A percentile compares a stretch with the other conserved stretches of the same genome.
Evolutionary conservation across 1,139 yeast genomes (phyloP).

Genomic region (Scheffersomyces insectosa): DNA sequence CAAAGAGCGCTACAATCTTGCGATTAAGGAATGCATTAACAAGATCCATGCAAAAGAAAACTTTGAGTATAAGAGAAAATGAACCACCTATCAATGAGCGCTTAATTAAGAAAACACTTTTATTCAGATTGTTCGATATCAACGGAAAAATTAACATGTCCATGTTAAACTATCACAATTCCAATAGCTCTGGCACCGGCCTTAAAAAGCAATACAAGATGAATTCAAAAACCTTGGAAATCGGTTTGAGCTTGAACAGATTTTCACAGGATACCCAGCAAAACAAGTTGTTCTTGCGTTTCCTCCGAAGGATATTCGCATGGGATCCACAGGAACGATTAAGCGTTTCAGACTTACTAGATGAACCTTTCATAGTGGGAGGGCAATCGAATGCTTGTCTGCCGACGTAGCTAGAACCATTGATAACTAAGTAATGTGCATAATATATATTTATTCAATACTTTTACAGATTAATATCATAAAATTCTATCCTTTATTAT

Average conservation of each 20-base stretch:
- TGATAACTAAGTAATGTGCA: no score
- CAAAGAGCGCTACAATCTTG: constrained; percentile 12
- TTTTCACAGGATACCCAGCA: constrained; percentile 16
- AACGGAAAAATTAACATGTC: constrained; percentile 38
- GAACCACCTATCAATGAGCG: constrained; percentile 10
- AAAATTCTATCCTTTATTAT: no score
- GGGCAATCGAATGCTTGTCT: no score
- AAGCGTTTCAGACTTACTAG: constrained; percentile 43
- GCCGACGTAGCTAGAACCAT: no score
- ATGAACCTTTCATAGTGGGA: constrained; percentile 21
- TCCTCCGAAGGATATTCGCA: constrained; percentile 42
- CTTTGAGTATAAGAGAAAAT: constrained; percentile 4
- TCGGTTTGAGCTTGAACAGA: constrained; percentile 38
- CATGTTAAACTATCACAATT: constrained; percentile 23
- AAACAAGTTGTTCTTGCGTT: constrained; percentile 22
- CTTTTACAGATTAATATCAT: not conserved
- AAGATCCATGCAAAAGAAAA: constrained; percentile 6
- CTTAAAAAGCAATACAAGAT: constrained; percentile 27
- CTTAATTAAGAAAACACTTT: constrained; percentile 10
- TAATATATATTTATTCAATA: not conserved
- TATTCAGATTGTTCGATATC: constrained; percentile 38
- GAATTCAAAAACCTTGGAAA: constrained; percentile 39
- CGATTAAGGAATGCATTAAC: constrained; percentile 8
- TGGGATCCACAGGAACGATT: constrained; percentile 59
- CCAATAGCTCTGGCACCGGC: constrained; percentile 16